Base-by-base conservation (phyloP, 148 eudicot species). In the Agrostemma githago region DNA sequence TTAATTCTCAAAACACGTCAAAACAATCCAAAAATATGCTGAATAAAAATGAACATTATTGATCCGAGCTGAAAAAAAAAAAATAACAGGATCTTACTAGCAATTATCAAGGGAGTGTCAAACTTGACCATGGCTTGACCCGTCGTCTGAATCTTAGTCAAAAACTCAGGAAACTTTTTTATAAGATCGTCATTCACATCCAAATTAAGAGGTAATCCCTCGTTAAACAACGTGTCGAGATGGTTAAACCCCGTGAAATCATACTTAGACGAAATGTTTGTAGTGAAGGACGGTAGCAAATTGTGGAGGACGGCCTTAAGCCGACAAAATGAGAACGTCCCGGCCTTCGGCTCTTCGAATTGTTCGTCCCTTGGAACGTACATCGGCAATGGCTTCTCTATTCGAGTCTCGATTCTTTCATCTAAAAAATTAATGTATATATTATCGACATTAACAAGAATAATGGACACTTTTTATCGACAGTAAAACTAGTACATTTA, bases 351-450 rank as follows among this genome's bases (percentile, higher is more conserved):
- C 81, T 94, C 98, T 85, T 94, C 98, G 21, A 92, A 94, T 43
- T 88, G 96, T 74, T 94, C 98, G 70, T 92, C 97, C 57, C 96
- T 88, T 7, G 98, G 98, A 72, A 90, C 90, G 48, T 94, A 94
- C 83, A 85, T 79, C 11, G 97, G 97, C 72, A 79, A 65, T 42
- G 97, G 98, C 87, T 90, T 94, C 89, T 94, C 98, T 61, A 94
- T 90, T 5, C 98, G 85, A 46, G 96, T 92, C 83, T 94, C 98
- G 20, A 82, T 68, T 3, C 76, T 72, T 20, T 84, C 40, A 82
- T 91, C 98, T 93, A 74, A 21, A 40, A 34, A 59, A 19, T 26
- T 26, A 64, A 34, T 14, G 71, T 54, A 26, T 26, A 26, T 26
- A 26, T 26, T 26, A 26, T 26, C 34, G 34, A 26, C 34, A 26